Conservation (phyloP, 176 grass and related monocot genomes). For the Zoysia pacifica region DNA sequence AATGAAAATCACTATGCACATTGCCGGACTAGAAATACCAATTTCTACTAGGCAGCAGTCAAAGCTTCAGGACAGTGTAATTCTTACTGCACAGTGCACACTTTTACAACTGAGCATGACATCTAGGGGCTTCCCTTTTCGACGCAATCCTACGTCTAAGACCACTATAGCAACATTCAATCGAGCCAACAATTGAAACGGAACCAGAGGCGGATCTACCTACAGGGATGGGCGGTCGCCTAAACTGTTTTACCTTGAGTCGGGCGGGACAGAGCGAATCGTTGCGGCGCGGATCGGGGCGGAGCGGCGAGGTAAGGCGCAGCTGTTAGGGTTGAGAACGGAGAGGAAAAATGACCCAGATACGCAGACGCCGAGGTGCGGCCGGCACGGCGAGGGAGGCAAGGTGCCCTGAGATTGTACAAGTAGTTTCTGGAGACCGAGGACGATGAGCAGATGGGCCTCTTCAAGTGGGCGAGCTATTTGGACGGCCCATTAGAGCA, state of each 20-base stretch:
- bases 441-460: background rate
- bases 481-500: background rate
- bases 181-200: background rate
- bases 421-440: conserved; percentile 5
- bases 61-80: background rate
- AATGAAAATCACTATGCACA: background rate
- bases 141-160: background rate
- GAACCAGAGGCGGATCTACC: no score
- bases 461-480: background rate
- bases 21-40: background rate
- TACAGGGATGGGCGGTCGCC: no score
- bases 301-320: no score
- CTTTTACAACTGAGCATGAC: background rate
- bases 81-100: background rate
- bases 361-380: background rate
- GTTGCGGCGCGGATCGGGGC: no score
- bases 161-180: background rate
- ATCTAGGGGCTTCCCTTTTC: background rate
- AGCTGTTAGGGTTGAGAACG: no score
- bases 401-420: background rate
- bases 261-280: no score
- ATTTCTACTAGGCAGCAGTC: background rate
- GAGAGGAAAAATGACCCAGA: background rate
- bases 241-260: no score
- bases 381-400: background rate